Conservation (phyloP, 495 filamentous ascomycete species). For the Baudoinia panamericana region DNA sequence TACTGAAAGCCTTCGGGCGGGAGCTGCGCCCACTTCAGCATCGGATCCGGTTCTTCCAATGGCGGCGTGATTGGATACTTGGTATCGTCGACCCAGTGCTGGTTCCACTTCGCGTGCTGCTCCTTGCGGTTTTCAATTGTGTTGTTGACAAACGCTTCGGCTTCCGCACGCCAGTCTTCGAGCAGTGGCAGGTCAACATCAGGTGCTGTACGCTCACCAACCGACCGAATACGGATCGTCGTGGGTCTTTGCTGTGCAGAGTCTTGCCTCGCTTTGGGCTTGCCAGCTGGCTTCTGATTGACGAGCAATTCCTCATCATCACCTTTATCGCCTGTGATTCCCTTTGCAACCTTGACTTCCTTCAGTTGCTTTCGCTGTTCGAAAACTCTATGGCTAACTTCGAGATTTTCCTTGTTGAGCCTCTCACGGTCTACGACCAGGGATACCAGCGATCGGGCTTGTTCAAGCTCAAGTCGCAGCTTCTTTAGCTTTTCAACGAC, state of each 20-base stretch:
- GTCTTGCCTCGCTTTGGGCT: conserved; percentile 40
- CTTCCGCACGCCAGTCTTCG: conserved; percentile 63
- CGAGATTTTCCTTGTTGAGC: conserved; percentile 62
- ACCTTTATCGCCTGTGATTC: conserved; percentile 74
- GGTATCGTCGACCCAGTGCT: conserved; percentile 71
- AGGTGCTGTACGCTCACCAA: conserved; percentile 52
- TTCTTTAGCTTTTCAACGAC: conserved; percentile 88
- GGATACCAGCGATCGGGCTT: conserved; percentile 65
- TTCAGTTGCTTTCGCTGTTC: conserved; percentile 65
- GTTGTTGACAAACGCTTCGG: conserved; percentile 60
- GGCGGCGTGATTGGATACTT: conserved; percentile 67
- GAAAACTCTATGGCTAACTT: conserved; percentile 62
- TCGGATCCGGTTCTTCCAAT: conserved; percentile 40
- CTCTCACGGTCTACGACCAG: conserved; percentile 67
- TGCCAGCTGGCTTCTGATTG: conserved; percentile 54
- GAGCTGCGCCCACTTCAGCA: conserved; percentile 52
- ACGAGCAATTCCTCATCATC: conserved; percentile 84
- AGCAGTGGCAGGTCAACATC: conserved; percentile 66
- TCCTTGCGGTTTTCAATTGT: conserved; percentile 69
- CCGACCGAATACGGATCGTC: conserved; percentile 46
- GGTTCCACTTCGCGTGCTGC: conserved; percentile 79
- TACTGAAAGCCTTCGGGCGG: conserved; percentile 3
- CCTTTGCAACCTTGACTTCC: conserved; percentile 50
- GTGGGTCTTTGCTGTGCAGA: conserved; percentile 22
- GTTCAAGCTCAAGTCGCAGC: conserved; percentile 82